These are phyloP conservation scores for Barbarea vulgaris DNA, from an alignment of 345 rosid species.

Conservation along the genomic window DNA sequence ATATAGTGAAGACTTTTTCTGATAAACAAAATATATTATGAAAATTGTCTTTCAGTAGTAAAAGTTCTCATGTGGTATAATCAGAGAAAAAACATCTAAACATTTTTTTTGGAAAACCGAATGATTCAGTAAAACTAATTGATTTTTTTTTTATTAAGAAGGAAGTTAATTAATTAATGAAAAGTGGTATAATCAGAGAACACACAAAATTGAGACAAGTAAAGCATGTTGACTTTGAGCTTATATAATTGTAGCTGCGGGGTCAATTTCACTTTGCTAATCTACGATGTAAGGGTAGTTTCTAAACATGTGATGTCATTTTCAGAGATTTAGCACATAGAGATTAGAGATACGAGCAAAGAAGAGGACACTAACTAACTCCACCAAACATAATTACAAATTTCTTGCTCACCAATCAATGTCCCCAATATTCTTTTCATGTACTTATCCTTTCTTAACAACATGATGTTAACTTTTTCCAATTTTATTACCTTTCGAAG, in stretches of 20 bases:
- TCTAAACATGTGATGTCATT: constrained; percentile 24
- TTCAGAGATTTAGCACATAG: constrained; percentile 25
- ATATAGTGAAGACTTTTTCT: neutral
- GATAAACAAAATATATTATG: neutral
- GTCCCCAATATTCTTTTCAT: constrained; percentile 25
- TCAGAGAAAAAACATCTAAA: no score
- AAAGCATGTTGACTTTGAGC: constrained; percentile 26
- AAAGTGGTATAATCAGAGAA: neutral
- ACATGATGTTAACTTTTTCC: constrained; percentile 27
- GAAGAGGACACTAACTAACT: constrained; percentile 37
- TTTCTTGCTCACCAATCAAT: constrained; percentile 39
- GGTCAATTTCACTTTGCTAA: constrained; percentile 12
- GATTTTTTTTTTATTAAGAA: no score
- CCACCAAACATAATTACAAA: constrained; percentile 39
- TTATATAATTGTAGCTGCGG: neutral
- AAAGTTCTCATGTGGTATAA: neutral
- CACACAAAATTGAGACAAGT: constrained; percentile 14
- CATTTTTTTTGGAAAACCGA: neutral
- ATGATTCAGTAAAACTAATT: neutral
- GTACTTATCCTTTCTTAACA: constrained; percentile 34
- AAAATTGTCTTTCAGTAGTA: no score
- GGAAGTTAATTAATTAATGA: neutral
- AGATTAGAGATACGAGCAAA: constrained; percentile 19
- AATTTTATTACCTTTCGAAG: constrained; percentile 19
- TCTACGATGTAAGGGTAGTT: constrained; percentile 3